Percentiles rank a stretch among this genome's conserved stretches.
These are phyloP conservation scores for Leersia perrieri DNA, from an alignment of 176 grass and related monocot species.

Conservation along the genomic window DNA sequence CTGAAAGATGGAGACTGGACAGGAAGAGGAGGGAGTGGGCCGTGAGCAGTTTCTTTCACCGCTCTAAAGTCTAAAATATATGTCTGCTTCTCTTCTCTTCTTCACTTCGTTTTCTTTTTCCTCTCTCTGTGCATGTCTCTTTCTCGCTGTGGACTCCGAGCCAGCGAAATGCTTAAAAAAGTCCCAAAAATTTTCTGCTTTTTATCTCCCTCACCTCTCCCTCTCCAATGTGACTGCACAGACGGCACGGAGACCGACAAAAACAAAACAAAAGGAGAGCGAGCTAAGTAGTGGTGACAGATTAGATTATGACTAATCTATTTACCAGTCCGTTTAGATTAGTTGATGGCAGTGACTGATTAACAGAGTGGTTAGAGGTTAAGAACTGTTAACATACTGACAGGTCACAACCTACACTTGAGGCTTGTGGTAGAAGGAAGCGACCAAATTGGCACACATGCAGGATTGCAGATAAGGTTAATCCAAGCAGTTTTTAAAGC, in stretches of 20 bases:
- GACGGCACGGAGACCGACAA: conserved; percentile 29
- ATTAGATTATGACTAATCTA: conserved; percentile 43
- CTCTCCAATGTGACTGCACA: conserved; percentile 27
- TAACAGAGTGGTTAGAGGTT: neutral
- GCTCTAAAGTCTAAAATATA: no score
- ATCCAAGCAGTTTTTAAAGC: neutral
- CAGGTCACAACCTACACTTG: neutral
- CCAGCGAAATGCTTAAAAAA: neutral
- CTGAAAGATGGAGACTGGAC: neutral
- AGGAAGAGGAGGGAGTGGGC: conserved; percentile 4
- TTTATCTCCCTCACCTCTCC: neutral
- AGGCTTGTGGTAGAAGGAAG: conserved; percentile 24
- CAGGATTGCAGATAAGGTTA: neutral
- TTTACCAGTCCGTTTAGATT: neutral
- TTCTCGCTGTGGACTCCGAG: neutral
- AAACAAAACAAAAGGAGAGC: conserved; percentile 8
- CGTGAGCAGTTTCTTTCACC: conserved; percentile 6
- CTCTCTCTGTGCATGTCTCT: neutral
- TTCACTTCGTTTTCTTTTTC: neutral
- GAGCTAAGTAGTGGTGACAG: neutral
- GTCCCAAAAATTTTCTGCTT: conserved; percentile 11
- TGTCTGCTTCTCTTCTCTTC: neutral
- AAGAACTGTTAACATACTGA: neutral
- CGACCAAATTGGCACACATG: neutral
- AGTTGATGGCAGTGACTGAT: neutral